Conservation (phyloP, 208 protist genomes). For the Crithidia expoeki region DNA sequence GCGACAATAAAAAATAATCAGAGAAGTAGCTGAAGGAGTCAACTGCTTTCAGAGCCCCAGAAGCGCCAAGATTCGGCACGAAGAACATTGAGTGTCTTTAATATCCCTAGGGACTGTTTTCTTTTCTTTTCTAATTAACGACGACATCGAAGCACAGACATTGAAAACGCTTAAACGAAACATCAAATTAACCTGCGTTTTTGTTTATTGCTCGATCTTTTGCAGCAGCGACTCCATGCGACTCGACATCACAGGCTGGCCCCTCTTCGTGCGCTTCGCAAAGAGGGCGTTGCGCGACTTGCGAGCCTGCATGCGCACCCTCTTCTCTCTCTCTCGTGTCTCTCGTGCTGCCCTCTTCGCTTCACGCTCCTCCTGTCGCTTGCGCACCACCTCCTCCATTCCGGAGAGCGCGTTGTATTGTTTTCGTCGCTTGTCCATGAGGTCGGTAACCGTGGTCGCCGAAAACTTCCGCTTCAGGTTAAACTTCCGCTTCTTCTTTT, state of each 20-base stretch:
- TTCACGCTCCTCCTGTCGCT: constrained; percentile 58
- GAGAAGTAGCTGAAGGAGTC: no score
- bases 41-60: no score
- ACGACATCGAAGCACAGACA: neutral
- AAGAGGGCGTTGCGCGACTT: constrained; percentile 59
- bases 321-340: constrained; percentile 55
- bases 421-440: constrained; percentile 66
- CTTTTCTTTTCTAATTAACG: neutral
- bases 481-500: constrained; percentile 87
- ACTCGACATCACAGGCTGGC: constrained; percentile 83
- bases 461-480: constrained; percentile 89
- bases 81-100: neutral
- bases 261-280: constrained; percentile 66
- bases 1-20: no score
- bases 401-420: constrained; percentile 63
- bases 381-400: constrained; percentile 54
- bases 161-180: neutral
- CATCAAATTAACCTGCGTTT: neutral
- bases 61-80: neutral
- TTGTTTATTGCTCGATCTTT: constrained; percentile 44
- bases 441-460: constrained; percentile 69
- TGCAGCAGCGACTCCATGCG: constrained; percentile 74
- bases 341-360: constrained; percentile 41
- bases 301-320: constrained; percentile 50
- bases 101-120: neutral